Evolutionary conservation across 768 basidiomycete genomes (phyloP), one percentile per base, ranked within the genome.

Genomic region (Daedalea quercina): DNA sequence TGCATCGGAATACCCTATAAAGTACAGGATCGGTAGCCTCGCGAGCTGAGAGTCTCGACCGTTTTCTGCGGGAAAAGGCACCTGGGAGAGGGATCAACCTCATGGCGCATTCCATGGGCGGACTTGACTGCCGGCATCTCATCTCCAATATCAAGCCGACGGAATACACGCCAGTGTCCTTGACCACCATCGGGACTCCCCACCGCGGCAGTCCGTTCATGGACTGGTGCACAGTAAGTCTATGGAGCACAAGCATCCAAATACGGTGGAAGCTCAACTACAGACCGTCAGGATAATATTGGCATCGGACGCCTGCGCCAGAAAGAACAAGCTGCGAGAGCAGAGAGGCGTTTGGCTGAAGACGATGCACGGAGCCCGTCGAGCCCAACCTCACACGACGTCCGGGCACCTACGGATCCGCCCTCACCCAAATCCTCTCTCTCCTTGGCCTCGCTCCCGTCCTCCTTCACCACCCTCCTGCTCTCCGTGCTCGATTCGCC

Each of bases 151-250:
- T 94, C 60, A 80, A 80, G 57, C 93, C 95, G 0, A 76, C 70
- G 9, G 83, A 87, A 47, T 98, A 98, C 69, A 77, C 77, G 1
- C 94, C 96, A 1, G 69, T 93, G 26, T 94, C 91, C 7, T 72
- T 99, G 54, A 97, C 89, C 1, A 89, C 85, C 20, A 79, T 99
- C 58, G 84, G 85, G 23, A 98, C 96, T 0, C 96, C 96, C 15
- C 96, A 99, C 66, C 80, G 92, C 17, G 95, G 96, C 31, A 92
- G 90, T 60, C 94, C 95, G 1, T 98, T 99, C 69, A 99, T 99
- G 96, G 92, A 96, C 66, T 99, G 96, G 96, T 98, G 95, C 72
- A 77, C 82, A 46, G 90, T 90, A 62, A 63, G 87, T 77, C 40
- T 24, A 3, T 19, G n/a, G 24, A 15, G 6, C n/a, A 6, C 25